phyloP scores from a whole-genome alignment of 495 filamentous ascomycete genomes.

The Penicillium dipodomyicola region DNA sequence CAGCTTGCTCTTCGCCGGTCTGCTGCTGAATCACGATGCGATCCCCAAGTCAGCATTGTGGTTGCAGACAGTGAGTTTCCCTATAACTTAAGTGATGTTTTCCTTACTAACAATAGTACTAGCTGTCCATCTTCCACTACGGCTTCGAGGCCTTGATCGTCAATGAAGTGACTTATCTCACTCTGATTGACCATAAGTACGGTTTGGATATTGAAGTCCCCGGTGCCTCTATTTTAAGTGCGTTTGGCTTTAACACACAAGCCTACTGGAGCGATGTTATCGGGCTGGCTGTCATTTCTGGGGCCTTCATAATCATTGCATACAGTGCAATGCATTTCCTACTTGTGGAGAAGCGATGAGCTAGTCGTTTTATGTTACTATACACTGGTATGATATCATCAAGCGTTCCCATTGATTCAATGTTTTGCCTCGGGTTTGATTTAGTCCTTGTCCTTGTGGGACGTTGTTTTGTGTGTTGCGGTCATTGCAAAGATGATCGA shows the following conservation, averaged over 20 bases:
- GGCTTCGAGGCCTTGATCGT: constrained; percentile 95
- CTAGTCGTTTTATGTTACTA: constrained; percentile 2
- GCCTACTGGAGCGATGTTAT: constrained; percentile 84
- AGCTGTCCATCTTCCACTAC: constrained; percentile 99
- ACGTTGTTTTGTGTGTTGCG: neutral
- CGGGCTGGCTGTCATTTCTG: constrained; percentile 78
- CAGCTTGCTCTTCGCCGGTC: constrained; percentile 87
- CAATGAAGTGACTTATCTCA: constrained; percentile 92
- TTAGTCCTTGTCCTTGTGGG: neutral
- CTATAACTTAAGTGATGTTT: neutral
- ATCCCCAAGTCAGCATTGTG: constrained; percentile 81
- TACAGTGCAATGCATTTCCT: constrained; percentile 92
- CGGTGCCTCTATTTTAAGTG: constrained; percentile 87
- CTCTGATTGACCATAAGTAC: constrained; percentile 87
- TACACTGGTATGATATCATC: constrained; percentile 1
- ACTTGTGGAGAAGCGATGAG: constrained; percentile 83
- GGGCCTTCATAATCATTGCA: constrained; percentile 79
- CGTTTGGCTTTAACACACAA: constrained; percentile 83
- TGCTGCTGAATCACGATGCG: constrained; percentile 89
- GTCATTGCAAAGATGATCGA: neutral
- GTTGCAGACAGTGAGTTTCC: constrained; percentile 70
- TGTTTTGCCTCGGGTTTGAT: neutral
- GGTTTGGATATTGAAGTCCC: constrained; percentile 96
- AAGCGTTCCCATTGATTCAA: neutral
- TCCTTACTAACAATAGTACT: constrained; percentile 7